phyloP scores from a whole-genome alignment of 768 basidiomycete species.

The Phlebiopsis gigantea region DNA sequence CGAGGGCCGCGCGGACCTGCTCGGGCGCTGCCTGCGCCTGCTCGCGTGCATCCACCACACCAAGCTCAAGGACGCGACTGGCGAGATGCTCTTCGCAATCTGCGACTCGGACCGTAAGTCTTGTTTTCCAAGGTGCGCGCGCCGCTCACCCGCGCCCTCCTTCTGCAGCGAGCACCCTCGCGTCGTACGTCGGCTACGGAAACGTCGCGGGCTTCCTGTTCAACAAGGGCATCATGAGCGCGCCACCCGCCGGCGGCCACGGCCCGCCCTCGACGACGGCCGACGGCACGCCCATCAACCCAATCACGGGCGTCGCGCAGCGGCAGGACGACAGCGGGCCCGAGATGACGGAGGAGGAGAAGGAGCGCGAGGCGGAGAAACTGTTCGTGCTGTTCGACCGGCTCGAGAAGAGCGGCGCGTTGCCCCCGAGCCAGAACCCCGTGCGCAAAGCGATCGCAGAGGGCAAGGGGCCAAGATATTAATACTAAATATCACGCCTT shows the following conservation, averaged over 20 bases:
- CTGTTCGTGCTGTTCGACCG: constrained; percentile 90
- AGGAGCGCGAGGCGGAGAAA: constrained; percentile 88
- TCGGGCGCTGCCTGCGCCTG: constrained; percentile 79
- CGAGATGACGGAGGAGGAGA: constrained; percentile 93
- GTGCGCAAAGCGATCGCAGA: constrained; percentile 65
- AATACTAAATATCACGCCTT: too few species aligned
- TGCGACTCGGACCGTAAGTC: constrained; percentile 68
- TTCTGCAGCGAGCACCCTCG: constrained; percentile 56
- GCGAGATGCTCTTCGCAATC: constrained; percentile 83
- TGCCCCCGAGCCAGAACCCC: constrained; percentile 63
- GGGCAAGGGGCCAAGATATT: constrained; percentile 23
- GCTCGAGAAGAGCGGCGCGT: constrained; percentile 69
- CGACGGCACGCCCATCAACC: constrained; percentile 55
- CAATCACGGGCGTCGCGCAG: constrained; percentile 77
- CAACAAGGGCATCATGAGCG: constrained; percentile 77
- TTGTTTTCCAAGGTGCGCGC: too few species aligned
- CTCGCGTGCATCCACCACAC: constrained; percentile 70
- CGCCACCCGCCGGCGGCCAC: constrained; percentile 37
- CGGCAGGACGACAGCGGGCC: constrained; percentile 28
- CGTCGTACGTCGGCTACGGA: constrained; percentile 87
- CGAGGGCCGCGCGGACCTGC: constrained; percentile 63
- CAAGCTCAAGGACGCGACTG: constrained; percentile 68
- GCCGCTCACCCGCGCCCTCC: not conserved
- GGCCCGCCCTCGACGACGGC: constrained; percentile 29
- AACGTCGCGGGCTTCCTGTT: constrained; percentile 94